A percentile compares a stretch with the other conserved stretches of the same genome.
These are phyloP conservation scores for Hypoxylon sp. DNA, from an alignment of 2,329 filamentous ascomycete genomes.

Conservation along the genomic window DNA sequence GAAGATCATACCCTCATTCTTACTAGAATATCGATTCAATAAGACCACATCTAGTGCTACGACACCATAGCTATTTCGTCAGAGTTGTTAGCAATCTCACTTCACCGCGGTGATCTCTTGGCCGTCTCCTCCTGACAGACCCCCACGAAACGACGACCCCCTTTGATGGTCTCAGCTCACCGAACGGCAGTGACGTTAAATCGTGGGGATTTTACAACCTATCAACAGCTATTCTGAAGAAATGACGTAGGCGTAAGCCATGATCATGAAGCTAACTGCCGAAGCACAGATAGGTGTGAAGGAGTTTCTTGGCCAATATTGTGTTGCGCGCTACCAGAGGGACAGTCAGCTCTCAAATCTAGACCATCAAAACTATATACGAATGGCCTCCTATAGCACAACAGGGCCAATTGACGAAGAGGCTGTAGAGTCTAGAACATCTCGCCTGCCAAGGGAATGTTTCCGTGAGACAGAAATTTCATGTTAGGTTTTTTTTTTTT, in stretches of 20 bases:
- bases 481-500: not conserved
- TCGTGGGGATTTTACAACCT: slow-evolving; percentile 18
- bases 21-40: slow-evolving; percentile 29
- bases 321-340: slow-evolving; percentile 1
- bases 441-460: not conserved
- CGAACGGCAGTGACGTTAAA: slow-evolving; percentile 38
- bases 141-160: slow-evolving; percentile 28
- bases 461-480: slow-evolving; percentile 3
- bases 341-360: slow-evolving; percentile 21
- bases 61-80: slow-evolving; percentile 20
- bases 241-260: slow-evolving; percentile 38
- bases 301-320: slow-evolving; percentile 5
- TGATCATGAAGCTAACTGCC: slow-evolving; percentile 23
- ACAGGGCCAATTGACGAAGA: not conserved
- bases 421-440: slow-evolving; percentile 30
- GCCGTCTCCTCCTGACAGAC: slow-evolving; percentile 17
- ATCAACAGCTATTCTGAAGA: slow-evolving; percentile 9
- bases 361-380: slow-evolving; percentile 21
- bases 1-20: slow-evolving; percentile 46
- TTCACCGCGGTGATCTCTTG: slow-evolving; percentile 22
- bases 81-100: slow-evolving; percentile 13
- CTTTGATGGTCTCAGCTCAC: slow-evolving; percentile 29
- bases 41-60: slow-evolving; percentile 29
- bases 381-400: not conserved
- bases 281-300: slow-evolving; percentile 15